Evolutionary conservation across 2,329 filamentous ascomycete genomes (phyloP).

Genomic region (Scorias spongiosa): DNA sequence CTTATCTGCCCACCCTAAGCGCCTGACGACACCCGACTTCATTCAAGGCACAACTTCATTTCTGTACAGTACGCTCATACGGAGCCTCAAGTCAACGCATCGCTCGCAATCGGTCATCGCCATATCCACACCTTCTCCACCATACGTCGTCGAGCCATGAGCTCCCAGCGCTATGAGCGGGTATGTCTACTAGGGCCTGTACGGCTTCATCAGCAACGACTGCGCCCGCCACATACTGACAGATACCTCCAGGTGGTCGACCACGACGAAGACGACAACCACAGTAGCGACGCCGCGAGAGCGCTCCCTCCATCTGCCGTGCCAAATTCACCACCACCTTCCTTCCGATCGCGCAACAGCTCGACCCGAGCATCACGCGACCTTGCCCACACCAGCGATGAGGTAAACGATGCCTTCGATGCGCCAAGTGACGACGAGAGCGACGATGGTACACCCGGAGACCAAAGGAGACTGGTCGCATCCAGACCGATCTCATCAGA

Average conservation of each 20-base stretch:
- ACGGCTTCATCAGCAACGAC: constrained; percentile 1
- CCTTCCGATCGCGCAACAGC: constrained; percentile 73
- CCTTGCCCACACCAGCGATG: constrained; percentile 37
- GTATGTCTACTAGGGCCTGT: constrained; percentile 20
- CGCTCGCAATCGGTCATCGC: too few relatives aligned
- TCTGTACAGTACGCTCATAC: too few relatives aligned
- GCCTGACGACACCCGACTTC: too few relatives aligned
- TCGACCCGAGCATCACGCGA: constrained; percentile 43
- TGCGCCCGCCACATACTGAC: background rate
- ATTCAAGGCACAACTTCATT: too few relatives aligned
- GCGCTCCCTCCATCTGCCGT: constrained; percentile 21
- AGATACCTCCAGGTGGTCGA: constrained; percentile 23
- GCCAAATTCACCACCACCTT: constrained; percentile 46
- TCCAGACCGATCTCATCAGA: background rate
- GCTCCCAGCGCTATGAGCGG: constrained; percentile 33
- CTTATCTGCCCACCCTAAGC: too few relatives aligned
- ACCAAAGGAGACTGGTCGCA: constrained; percentile 67
- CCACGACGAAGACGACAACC: constrained; percentile 28
- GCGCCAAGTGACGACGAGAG: constrained; percentile 47
- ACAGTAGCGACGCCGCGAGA: constrained; percentile 5
- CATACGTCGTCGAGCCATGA: constrained; percentile 21
- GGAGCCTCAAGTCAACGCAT: too few relatives aligned
- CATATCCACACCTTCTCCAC: too few relatives aligned
- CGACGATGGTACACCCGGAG: constrained; percentile 57
- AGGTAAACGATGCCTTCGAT: constrained; percentile 85